A percentile compares a stretch with the other conserved stretches of the same genome.
Conservation (phyloP, 225 moss, liverwort and hornwort species). For the Neckera pumila region DNA sequence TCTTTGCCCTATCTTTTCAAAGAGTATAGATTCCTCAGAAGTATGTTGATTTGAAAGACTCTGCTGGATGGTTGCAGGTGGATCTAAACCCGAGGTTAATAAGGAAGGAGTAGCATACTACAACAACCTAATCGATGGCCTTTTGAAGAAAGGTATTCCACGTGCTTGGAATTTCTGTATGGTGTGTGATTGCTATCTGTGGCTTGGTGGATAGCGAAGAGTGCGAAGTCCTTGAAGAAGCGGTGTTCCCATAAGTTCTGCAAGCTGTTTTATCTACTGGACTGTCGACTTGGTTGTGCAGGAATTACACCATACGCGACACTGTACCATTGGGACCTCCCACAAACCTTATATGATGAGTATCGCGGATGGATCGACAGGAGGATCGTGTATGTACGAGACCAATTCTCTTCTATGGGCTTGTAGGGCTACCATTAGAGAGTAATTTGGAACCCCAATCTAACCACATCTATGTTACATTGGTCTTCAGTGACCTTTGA, state of each 20-base stretch:
- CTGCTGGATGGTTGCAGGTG: constrained; percentile 35
- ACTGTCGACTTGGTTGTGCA: constrained; percentile 4
- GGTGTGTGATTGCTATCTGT: background rate
- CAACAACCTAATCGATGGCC: constrained; percentile 64
- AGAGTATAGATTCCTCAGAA: background rate
- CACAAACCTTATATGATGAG: constrained; percentile 48
- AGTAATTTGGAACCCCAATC: background rate
- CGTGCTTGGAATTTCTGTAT: background rate
- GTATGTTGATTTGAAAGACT: background rate
- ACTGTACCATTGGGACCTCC: constrained; percentile 96
- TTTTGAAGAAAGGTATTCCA: constrained; percentile 56
- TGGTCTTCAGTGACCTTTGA: background rate
- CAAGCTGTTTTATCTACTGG: background rate
- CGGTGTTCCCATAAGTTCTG: background rate
- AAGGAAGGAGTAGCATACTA: constrained; percentile 76
- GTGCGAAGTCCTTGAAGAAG: background rate
- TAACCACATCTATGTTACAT: background rate
- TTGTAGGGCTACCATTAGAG: background rate
- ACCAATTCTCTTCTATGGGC: background rate
- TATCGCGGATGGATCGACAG: constrained; percentile 55
- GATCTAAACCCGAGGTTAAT: constrained; percentile 39
- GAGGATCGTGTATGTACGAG: constrained; percentile 57
- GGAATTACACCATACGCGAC: constrained; percentile 73
- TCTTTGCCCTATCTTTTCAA: background rate
- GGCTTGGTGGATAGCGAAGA: background rate